Conservation (phyloP, 176 grass and related monocot genomes). For the Carex cristatella region DNA sequence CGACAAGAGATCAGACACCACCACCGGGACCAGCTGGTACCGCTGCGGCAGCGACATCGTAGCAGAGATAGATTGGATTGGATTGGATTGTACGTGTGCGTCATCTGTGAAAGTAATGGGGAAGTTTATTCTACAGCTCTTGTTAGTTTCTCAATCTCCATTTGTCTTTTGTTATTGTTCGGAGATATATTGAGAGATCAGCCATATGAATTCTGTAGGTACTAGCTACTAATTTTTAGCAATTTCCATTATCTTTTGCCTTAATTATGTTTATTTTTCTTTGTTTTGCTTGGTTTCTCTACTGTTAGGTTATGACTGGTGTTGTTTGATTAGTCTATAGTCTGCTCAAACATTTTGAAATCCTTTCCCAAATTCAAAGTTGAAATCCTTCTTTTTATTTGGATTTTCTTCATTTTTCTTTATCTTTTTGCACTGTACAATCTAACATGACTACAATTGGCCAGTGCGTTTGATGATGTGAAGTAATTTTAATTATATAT, state of each 20-base stretch:
- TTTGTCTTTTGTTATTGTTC: conserved; percentile 12
- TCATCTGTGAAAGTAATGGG: neutral
- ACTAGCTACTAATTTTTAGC: conserved; percentile 8
- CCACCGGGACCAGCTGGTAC: conserved; percentile 18
- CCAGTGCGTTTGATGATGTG: neutral
- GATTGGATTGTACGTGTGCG: neutral
- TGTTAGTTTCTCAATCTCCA: neutral
- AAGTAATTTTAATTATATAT: neutral
- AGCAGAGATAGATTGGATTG: neutral
- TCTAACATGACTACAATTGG: neutral
- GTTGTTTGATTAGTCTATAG: neutral
- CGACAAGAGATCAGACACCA: conserved; percentile 19
- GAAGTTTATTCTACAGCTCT: neutral
- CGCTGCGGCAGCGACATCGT: neutral
- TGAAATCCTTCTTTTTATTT: neutral
- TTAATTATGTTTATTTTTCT: neutral
- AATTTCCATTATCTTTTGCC: neutral
- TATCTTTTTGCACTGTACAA: neutral
- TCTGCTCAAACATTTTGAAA: neutral
- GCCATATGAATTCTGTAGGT: conserved; percentile 9
- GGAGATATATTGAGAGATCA: conserved; percentile 16
- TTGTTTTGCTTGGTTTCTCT: conserved; percentile 5
- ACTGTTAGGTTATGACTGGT: conserved; percentile 11
- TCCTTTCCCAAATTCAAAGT: neutral
- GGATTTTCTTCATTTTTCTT: neutral